A percentile compares a stretch with the other conserved stretches of the same genome.
phyloP scores from a whole-genome alignment of 2,329 filamentous ascomycete genomes.

The Fusarium xyrophilum region DNA sequence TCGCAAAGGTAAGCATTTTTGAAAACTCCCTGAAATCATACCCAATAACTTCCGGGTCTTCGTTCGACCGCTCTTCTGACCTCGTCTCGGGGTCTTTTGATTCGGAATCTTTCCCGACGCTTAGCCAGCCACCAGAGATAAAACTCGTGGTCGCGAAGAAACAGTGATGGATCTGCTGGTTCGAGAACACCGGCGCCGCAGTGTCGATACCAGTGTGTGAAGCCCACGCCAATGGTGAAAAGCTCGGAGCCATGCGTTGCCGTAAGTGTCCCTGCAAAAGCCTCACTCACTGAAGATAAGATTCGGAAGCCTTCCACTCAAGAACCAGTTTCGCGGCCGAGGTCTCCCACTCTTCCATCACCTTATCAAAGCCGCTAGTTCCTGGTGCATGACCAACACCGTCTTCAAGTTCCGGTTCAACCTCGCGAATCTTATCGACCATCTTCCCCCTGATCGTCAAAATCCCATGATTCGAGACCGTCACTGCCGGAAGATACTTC shows the following conservation, averaged over 20 bases:
- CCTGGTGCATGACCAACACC: background rate
- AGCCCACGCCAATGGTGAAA: background rate
- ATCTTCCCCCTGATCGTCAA: conserved; percentile 4
- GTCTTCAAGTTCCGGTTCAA: background rate
- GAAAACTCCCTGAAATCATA: background rate
- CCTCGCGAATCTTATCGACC: background rate
- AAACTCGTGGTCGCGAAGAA: conserved; percentile 11
- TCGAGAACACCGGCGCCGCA: conserved; percentile 5
- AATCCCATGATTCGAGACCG: background rate
- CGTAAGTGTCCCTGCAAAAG: background rate
- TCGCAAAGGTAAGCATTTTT: background rate
- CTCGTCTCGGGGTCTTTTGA: fast-evolving
- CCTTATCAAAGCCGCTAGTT: background rate
- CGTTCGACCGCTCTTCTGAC: background rate
- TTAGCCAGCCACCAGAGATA: conserved; percentile 13
- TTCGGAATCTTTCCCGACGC: fast-evolving
- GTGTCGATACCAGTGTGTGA: conserved; percentile 18
- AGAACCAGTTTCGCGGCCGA: background rate
- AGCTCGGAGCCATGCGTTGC: background rate
- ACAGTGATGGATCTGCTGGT: background rate
- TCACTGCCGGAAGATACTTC: background rate
- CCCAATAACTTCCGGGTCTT: fast-evolving
- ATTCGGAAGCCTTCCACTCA: background rate
- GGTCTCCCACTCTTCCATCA: conserved; percentile 6
- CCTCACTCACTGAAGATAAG: background rate